Base-by-base conservation (phyloP, 2,329 filamentous ascomycete species). In the Mariannaea sp. region DNA sequence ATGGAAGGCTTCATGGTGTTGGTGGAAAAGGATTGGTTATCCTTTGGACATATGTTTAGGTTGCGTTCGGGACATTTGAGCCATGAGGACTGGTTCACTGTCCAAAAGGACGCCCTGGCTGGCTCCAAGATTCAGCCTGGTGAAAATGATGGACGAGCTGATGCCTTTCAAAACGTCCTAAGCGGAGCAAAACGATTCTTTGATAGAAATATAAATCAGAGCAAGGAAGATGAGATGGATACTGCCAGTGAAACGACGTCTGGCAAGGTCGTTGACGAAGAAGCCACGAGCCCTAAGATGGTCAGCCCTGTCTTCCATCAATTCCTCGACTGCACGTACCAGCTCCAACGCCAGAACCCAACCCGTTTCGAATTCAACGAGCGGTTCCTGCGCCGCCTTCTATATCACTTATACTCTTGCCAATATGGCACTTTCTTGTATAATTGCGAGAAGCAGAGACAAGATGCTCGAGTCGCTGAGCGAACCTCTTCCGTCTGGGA, bases 341-440 rank as follows among this genome's bases (percentile, higher is more conserved):
- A 99, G 70, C 79, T 99, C 22, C 75, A 96, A 19, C 81, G 89
- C 56, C 94, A 97, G 69, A 80, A 93, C 65, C 92, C 92, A 1
- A 89, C 85, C 6, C 87, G 92, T 0, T 99, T 99, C 68, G 93
- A 99, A 70, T 99, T 92, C 73, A 97, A 96, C 62, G 94, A 97
- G 70, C 86, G 93, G 4, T 97, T 99, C 71, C 76, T 99, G 6
- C 83, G 91, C 20, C 85, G 94, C 16, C 77, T 99, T 3, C 79
- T 97, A 2, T 99, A 97, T 68, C 94, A 99, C 70, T 81, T 96
- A 1, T 93, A 97, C 69, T 93, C 93, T 1, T 96, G 92, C 61
- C 94, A 99, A 70, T 99, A 97, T 59, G 94, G 94, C 39, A 97
- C 93, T 0, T 99, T 99, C 70, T 79, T 99, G 5, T 96, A 90